Evolutionary conservation across 371 early-diverging fungal species (phyloP).

Genomic region (Thermomucor indicae-seudaticae): DNA sequence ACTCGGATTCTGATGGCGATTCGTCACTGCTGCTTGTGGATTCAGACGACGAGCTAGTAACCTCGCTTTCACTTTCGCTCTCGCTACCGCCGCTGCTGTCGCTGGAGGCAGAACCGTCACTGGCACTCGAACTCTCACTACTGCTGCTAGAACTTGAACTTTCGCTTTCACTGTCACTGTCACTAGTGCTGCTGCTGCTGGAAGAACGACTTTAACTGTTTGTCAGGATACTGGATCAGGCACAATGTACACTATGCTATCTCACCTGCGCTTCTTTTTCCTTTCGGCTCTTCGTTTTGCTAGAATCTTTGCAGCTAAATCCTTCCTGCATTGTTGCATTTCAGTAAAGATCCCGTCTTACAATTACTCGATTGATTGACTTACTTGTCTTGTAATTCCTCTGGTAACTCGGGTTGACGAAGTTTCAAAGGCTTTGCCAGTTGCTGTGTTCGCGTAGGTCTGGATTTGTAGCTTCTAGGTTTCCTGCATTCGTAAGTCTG

Average conservation of each 20-base stretch:
- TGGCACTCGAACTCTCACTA: neutral
- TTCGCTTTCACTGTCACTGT: neutral
- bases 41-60: neutral
- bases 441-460: conserved; percentile 65
- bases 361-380: too few species aligned
- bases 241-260: neutral
- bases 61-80: neutral
- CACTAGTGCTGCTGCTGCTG: neutral
- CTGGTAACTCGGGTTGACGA: conserved; percentile 43
- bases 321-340: conserved; percentile 3
- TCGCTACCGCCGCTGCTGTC: neutral
- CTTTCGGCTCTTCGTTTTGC: conserved; percentile 34
- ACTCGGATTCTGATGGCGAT: neutral
- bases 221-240: neutral
- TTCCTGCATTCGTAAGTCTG: conserved; percentile 58
- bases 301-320: conserved; percentile 51
- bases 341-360: too few species aligned
- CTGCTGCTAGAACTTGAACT: neutral
- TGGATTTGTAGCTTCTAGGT: conserved; percentile 43
- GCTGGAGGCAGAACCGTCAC: neutral
- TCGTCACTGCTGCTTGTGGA: neutral
- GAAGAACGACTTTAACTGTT: neutral
- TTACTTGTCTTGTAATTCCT: conserved; percentile 44
- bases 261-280: neutral
- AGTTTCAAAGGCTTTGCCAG: conserved; percentile 53